Percentiles rank a stretch among this genome's conserved stretches.
Conservation (phyloP, 306 rosid genomes). For the Dryas octopetala region DNA sequence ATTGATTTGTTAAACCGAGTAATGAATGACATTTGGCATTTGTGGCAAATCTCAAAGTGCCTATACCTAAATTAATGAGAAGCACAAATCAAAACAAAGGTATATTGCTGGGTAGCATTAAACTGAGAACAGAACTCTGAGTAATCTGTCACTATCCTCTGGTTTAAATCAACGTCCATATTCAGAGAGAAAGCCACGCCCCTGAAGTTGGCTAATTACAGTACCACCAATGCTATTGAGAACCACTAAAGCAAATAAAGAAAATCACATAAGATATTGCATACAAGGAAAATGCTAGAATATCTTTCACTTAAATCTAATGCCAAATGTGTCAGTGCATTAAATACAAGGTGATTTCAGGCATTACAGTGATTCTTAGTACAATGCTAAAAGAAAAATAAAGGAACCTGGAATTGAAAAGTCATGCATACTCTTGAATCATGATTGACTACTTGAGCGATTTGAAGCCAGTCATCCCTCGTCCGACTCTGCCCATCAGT, state of each 20-base stretch:
- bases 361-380: neutral
- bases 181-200: neutral
- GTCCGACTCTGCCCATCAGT: constrained; percentile 14
- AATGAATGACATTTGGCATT: too few relatives aligned
- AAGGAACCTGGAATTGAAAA: neutral
- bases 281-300: neutral
- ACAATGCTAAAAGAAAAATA: neutral
- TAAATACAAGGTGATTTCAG: neutral
- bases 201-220: neutral
- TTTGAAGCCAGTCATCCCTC: constrained; percentile 18
- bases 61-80: neutral
- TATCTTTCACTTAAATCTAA: neutral
- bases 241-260: neutral
- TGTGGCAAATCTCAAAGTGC: neutral
- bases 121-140: neutral
- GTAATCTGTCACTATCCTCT: too few relatives aligned
- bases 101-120: neutral
- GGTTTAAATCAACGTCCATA: neutral
- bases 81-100: neutral
- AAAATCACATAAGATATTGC: neutral
- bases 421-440: neutral
- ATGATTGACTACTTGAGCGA: neutral
- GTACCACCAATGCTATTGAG: neutral
- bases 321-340: neutral
- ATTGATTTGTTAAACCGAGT: neutral